A percentile compares a stretch with the other conserved stretches of the same genome.
Evolutionary conservation across 164 flowering plant genomes (phyloP).

Genomic region (Nymphaea colorata): DNA sequence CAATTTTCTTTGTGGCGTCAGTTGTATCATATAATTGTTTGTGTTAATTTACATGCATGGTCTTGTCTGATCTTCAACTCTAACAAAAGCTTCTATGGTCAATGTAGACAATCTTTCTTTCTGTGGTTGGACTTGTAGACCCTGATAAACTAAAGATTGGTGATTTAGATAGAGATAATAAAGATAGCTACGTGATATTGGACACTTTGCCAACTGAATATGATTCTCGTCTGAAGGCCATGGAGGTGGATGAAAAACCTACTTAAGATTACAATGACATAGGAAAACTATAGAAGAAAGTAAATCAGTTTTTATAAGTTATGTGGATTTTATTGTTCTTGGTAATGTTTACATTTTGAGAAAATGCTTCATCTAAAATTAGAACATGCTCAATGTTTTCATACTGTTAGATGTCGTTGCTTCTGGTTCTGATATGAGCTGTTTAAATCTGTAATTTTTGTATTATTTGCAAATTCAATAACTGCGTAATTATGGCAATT

Average conservation of each 20-base stretch:
- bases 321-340: background rate
- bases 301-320: constrained; percentile 1
- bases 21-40: background rate
- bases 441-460: background rate
- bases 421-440: background rate
- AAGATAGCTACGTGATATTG: constrained; percentile 66
- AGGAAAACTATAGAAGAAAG: constrained; percentile 82
- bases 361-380: background rate
- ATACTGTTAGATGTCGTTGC: background rate
- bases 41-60: background rate
- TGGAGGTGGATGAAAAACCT: constrained; percentile 89
- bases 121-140: constrained; percentile 79
- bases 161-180: constrained; percentile 72
- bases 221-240: constrained; percentile 80
- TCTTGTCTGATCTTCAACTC: background rate
- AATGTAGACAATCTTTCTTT: constrained; percentile 67
- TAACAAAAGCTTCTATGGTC: background rate
- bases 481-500: too few species aligned
- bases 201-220: constrained; percentile 79
- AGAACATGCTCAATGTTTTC: background rate
- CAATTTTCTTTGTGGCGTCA: background rate
- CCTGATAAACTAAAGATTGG: constrained; percentile 75
- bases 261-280: constrained; percentile 80
- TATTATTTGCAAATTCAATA: constrained; percentile 35
- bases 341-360: background rate